Percentiles rank a stretch among this genome's conserved stretches.
phyloP scores from a whole-genome alignment of 805 yeast species.

The Candida palmyrensis region DNA sequence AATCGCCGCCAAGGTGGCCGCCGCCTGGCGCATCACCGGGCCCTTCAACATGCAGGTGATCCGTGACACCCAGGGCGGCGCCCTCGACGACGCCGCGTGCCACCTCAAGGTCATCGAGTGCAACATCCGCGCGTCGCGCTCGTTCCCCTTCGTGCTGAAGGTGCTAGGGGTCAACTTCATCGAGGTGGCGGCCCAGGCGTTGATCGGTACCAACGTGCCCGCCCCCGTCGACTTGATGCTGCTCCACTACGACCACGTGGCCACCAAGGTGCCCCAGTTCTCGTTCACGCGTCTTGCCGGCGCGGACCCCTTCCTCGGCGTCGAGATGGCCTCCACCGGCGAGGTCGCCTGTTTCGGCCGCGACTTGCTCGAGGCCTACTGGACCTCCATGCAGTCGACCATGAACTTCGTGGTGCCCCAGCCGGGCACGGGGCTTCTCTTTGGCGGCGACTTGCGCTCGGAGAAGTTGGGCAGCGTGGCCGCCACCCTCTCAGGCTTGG shows the following conservation, averaged over 20 bases:
- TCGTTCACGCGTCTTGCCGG: slow-evolving; percentile 98
- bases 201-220: slow-evolving; percentile 70
- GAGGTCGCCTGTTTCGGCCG: slow-evolving; percentile 97
- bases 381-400: slow-evolving; percentile 95
- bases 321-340: slow-evolving; percentile 99
- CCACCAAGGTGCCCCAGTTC: slow-evolving; percentile 97
- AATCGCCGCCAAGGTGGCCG: slow-evolving; percentile 94
- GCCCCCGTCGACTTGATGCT: slow-evolving; percentile 81
- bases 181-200: slow-evolving; percentile 96
- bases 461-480: slow-evolving; percentile 74
- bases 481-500: slow-evolving; percentile 58
- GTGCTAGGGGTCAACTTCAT: slow-evolving; percentile 94
- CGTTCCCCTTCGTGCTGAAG: slow-evolving; percentile 97
- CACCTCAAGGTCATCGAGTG: slow-evolving; percentile 93
- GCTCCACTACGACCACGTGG: slow-evolving; percentile 72
- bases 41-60: slow-evolving; percentile 97
- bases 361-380: slow-evolving; percentile 84
- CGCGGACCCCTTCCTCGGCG: slow-evolving; percentile 98
- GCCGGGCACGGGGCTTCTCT: slow-evolving; percentile 84
- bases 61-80: slow-evolving; percentile 78
- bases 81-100: slow-evolving; percentile 49
- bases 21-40: slow-evolving; percentile 93
- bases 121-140: slow-evolving; percentile 98
- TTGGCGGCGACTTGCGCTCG: slow-evolving; percentile 87
- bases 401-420: slow-evolving; percentile 94